These are phyloP conservation scores for Chaetomiaceae sp. DNA, from an alignment of 2,329 filamentous ascomycete genomes.

Conservation along the genomic window DNA sequence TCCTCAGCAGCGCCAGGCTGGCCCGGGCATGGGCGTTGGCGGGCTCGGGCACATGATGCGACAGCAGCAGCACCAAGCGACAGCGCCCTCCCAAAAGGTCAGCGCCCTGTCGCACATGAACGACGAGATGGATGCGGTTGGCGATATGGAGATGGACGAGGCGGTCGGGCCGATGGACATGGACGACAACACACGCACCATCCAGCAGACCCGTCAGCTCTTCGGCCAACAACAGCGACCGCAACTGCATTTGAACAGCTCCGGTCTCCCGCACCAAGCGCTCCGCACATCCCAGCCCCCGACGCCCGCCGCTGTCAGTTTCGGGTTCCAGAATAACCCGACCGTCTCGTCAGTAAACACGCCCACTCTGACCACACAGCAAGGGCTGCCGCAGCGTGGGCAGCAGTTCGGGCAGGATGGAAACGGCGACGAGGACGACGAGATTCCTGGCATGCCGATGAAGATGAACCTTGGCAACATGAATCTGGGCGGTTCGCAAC, in stretches of 20 bases:
- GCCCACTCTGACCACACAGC: constrained; percentile 78
- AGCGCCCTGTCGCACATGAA: constrained; percentile 39
- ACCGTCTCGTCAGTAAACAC: constrained; percentile 97
- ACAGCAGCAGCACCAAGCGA: constrained; percentile 39
- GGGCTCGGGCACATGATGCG: constrained; percentile 41
- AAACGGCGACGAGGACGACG: constrained; percentile 67
- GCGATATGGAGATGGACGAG: constrained; percentile 97
- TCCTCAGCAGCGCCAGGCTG: constrained; percentile 22
- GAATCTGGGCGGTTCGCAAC: constrained; percentile 48
- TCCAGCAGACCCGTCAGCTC: constrained; percentile 66
- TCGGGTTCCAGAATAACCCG: constrained; percentile 84
- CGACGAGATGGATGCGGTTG: constrained; percentile 77
- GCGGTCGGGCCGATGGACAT: constrained; percentile 63
- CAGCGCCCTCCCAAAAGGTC: constrained; percentile 24
- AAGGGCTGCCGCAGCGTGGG: constrained; percentile 53
- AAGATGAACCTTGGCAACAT: constrained; percentile 57
- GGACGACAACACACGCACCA: constrained; percentile 58
- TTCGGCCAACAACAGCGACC: constrained; percentile 64
- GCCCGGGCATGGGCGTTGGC: constrained; percentile 32
- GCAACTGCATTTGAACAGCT: constrained; percentile 75
- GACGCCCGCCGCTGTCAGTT: constrained; percentile 73
- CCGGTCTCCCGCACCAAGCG: constrained; percentile 70
- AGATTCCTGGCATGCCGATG: constrained; percentile 59
- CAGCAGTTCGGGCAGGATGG: constrained; percentile 55
- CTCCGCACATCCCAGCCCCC: constrained; percentile 81